Evolutionary conservation across 306 rosid genomes (phyloP).

Genomic region (Glycine latifolia): DNA sequence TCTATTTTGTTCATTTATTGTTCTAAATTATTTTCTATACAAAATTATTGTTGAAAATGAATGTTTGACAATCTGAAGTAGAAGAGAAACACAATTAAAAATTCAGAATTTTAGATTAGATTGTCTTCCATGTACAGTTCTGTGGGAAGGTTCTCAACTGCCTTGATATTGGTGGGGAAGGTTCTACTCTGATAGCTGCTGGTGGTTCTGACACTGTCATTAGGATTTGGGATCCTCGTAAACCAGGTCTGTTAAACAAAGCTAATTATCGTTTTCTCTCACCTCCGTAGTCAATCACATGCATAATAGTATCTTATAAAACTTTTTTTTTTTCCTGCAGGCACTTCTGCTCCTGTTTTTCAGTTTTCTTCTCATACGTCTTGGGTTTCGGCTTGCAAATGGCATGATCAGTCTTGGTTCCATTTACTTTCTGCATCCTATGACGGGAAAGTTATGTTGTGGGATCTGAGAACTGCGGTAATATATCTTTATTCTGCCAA

Average conservation of each 20-base stretch:
- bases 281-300: not conserved
- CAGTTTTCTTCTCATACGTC: conserved; percentile 84
- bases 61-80: not conserved
- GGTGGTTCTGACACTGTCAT: conserved; percentile 88
- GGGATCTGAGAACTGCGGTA: conserved; percentile 99
- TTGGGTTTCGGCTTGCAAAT: conserved; percentile 88
- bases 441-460: conserved; percentile 89
- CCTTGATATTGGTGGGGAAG: conserved; percentile 92
- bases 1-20: conserved; percentile 2
- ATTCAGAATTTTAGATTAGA: conserved; percentile 32
- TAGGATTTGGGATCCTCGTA: conserved; percentile 99
- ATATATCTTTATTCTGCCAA: conserved; percentile 20
- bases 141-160: conserved; percentile 84
- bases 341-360: conserved; percentile 85
- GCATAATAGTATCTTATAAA: conserved; percentile 2
- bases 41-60: conserved; percentile 24
- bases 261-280: conserved; percentile 29
- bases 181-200: conserved; percentile 77
- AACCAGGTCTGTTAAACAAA: conserved; percentile 69
- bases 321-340: conserved; percentile 47
- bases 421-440: conserved; percentile 90
- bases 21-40: not conserved
- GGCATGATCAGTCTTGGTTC: conserved; percentile 75
- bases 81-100: conserved; percentile 11
- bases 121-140: conserved; percentile 57